Evolutionary conservation across 2,329 filamentous ascomycete species (phyloP).

Genomic region (Geosmithia morbida): DNA sequence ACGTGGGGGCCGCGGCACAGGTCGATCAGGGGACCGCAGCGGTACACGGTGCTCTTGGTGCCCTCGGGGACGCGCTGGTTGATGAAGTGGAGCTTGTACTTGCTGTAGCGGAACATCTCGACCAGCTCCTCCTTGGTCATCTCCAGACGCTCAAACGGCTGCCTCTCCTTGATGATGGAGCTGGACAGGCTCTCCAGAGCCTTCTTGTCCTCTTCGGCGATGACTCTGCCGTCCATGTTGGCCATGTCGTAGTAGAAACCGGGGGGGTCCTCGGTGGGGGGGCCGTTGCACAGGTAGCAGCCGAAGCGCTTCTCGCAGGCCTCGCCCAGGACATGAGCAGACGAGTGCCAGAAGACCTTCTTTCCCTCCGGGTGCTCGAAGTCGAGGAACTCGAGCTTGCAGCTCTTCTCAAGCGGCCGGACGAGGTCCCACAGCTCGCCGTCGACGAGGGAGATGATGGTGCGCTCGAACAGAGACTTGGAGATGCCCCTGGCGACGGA

Average conservation of each 20-base stretch:
- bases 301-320: slow-evolving; percentile 82
- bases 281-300: slow-evolving; percentile 86
- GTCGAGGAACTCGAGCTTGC: slow-evolving; percentile 69
- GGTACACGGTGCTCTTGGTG: slow-evolving; percentile 85
- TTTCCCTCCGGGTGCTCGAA: slow-evolving; percentile 53
- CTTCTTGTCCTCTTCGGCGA: slow-evolving; percentile 72
- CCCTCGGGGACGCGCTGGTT: slow-evolving; percentile 56
- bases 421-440: slow-evolving; percentile 86
- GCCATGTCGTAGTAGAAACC: slow-evolving; percentile 99
- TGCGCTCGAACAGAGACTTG: slow-evolving; percentile 75
- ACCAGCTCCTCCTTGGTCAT: slow-evolving; percentile 83
- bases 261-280: slow-evolving; percentile 60
- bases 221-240: slow-evolving; percentile 38
- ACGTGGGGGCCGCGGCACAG: slow-evolving; percentile 92
- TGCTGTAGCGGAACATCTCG: slow-evolving; percentile 94
- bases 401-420: slow-evolving; percentile 76
- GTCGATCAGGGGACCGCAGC: slow-evolving; percentile 88
- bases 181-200: slow-evolving; percentile 67
- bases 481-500: slow-evolving; percentile 65
- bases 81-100: slow-evolving; percentile 98
- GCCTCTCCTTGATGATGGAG: slow-evolving; percentile 90
- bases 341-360: slow-evolving; percentile 96
- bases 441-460: slow-evolving; percentile 74
- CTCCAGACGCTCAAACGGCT: slow-evolving; percentile 79
- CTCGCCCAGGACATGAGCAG: slow-evolving; percentile 90